Percentiles rank a stretch among this genome's conserved stretches.
Evolutionary conservation across 2,329 filamentous ascomycete species (phyloP).

Genomic region (Penicillium sp.): DNA sequence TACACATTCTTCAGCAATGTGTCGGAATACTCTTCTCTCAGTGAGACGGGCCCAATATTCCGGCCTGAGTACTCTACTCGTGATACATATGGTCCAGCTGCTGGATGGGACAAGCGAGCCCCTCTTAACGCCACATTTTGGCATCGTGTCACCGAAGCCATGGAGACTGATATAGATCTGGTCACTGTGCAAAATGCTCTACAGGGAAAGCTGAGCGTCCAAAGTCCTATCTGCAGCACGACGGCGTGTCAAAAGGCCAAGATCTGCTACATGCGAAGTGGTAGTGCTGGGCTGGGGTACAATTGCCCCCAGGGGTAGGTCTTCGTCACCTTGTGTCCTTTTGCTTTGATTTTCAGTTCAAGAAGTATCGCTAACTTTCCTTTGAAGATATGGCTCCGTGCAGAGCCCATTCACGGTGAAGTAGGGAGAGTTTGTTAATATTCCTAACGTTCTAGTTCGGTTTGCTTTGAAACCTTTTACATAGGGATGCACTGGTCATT

Average conservation of each 20-base stretch:
- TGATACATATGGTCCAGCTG: slow-evolving; percentile 48
- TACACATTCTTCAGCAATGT: slow-evolving; percentile 58
- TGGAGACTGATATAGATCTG: slow-evolving; percentile 54
- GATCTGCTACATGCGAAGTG: slow-evolving; percentile 61
- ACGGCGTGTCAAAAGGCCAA: slow-evolving; percentile 55
- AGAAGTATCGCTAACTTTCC: slow-evolving; percentile 1
- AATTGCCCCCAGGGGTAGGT: slow-evolving; percentile 54
- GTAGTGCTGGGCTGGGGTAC: slow-evolving; percentile 53
- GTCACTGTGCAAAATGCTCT: slow-evolving; percentile 53
- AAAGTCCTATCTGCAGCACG: slow-evolving; percentile 55
- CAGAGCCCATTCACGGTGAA: slow-evolving; percentile 37
- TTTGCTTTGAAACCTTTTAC: background rate
- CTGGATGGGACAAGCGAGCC: slow-evolving; percentile 48
- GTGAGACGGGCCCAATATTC: slow-evolving; percentile 48
- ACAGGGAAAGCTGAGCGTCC: slow-evolving; percentile 54
- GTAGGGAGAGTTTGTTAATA: background rate
- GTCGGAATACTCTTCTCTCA: slow-evolving; percentile 43
- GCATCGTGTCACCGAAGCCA: slow-evolving; percentile 59
- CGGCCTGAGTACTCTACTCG: slow-evolving; percentile 55
- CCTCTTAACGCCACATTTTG: slow-evolving; percentile 62
- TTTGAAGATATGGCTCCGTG: slow-evolving; percentile 39
- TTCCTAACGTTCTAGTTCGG: background rate
- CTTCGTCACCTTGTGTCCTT: background rate
- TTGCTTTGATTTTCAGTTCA: background rate
- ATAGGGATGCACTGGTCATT: background rate